phyloP scores from a whole-genome alignment of 352 stramenopile genomes.

The Pythium phragmiticola region DNA sequence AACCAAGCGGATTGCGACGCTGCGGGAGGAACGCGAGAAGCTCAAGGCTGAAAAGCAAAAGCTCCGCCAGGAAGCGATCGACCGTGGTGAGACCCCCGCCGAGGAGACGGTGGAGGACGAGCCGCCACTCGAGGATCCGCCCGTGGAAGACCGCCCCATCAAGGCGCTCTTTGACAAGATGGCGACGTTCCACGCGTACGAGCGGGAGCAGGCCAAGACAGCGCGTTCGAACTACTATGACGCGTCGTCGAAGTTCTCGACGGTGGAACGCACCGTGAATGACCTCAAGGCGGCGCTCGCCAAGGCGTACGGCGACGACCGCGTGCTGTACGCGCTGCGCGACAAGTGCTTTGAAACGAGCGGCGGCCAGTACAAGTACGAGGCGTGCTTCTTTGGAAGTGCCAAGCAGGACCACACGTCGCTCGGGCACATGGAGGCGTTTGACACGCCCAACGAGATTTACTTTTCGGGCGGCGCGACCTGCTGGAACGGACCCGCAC shows the following conservation, averaged over 20 bases:
- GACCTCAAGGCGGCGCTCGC: conserved; percentile 37
- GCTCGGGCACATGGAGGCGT: conserved; percentile 65
- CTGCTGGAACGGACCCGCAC: conserved; percentile 88
- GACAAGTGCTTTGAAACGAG: conserved; percentile 71
- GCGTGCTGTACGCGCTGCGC: conserved; percentile 62
- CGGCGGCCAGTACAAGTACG: conserved; percentile 84
- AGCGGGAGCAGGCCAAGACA: conserved; percentile 43
- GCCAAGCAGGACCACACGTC: conserved; percentile 81
- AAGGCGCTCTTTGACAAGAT: conserved; percentile 60
- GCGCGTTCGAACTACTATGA: conserved; percentile 50
- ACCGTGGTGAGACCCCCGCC: conserved; percentile 21
- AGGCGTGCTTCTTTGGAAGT: conserved; percentile 81
- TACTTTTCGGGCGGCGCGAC: conserved; percentile 69
- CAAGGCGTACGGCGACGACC: conserved; percentile 63
- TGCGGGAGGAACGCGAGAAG: conserved; percentile 50
- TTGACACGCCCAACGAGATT: conserved; percentile 32
- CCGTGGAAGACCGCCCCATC: conserved; percentile 57
- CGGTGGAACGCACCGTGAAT: conserved; percentile 13
- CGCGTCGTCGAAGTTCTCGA: conserved; percentile 36
- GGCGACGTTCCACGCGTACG: conserved; percentile 36
- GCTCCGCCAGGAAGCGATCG: conserved; percentile 24
- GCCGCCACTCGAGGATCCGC: conserved; percentile 41
- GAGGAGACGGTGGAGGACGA: conserved; percentile 18
- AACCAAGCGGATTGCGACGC: conserved; percentile 47
- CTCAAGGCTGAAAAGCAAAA: conserved; percentile 30